Evolutionary conservation across 805 yeast genomes (phyloP).

Genomic region (Hanseniaspora thailandica): DNA sequence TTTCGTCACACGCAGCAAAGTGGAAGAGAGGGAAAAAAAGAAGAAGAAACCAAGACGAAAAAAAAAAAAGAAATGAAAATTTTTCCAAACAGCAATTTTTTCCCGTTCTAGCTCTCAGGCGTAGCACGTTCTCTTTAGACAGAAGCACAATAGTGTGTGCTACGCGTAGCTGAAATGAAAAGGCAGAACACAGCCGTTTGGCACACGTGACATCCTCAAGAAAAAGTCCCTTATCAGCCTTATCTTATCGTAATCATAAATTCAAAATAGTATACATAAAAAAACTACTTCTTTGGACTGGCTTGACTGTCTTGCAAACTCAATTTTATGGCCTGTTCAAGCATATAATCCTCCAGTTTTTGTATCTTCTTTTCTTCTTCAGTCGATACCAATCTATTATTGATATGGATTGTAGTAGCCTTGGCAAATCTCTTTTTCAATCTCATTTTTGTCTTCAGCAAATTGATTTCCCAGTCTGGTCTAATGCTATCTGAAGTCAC

Average conservation of each 20-base stretch:
- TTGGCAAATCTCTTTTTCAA: constrained; percentile 83
- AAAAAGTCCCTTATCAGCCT: too few species aligned
- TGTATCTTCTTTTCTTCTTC: constrained; percentile 20
- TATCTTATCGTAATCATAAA: too few species aligned
- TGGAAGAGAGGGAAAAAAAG: too few species aligned
- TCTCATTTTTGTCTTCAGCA: constrained; percentile 59
- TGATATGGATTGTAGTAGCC: constrained; percentile 86
- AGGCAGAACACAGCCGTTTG: too few species aligned
- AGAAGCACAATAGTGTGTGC: too few species aligned
- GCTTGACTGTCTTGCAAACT: constrained; percentile 50
- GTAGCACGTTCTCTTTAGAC: too few species aligned
- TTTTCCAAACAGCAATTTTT: too few species aligned
- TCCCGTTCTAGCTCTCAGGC: too few species aligned
- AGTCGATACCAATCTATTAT: constrained; percentile 52
- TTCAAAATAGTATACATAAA: too few species aligned
- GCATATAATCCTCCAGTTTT: constrained; percentile 62
- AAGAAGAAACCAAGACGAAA: constrained; percentile 29
- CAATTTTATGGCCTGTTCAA: constrained; percentile 69
- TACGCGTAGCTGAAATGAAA: too few species aligned
- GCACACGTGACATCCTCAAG: too few species aligned
- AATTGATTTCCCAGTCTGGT: constrained; percentile 83
- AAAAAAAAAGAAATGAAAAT: too few species aligned
- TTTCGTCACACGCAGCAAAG: background rate
- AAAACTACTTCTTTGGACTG: constrained; percentile 29
- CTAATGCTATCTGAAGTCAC: constrained; percentile 71